phyloP scores from a whole-genome alignment of 2,329 filamentous ascomycete genomes.

The Blastomyces silverae region DNA sequence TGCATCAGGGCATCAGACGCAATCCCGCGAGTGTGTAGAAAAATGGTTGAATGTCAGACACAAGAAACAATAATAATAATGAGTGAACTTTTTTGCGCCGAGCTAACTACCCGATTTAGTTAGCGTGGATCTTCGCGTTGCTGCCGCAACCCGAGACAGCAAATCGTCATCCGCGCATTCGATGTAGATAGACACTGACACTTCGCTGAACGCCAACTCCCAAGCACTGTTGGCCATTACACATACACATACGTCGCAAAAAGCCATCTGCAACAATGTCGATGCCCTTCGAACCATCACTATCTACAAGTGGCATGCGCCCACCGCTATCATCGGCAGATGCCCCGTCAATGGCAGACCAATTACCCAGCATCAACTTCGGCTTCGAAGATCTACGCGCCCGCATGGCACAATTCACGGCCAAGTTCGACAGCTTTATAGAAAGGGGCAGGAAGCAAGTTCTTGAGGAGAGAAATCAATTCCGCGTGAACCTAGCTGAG shows the following conservation, averaged over 20 bases:
- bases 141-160: background rate
- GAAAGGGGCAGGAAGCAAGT: constrained; percentile 84
- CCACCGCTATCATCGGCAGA: constrained; percentile 47
- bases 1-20: background rate
- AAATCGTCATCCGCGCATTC: background rate
- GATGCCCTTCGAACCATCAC: constrained; percentile 49
- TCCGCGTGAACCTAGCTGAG: constrained; percentile 82
- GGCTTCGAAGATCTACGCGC: constrained; percentile 93
- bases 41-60: background rate
- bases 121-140: constrained; percentile 3
- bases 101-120: constrained; percentile 7
- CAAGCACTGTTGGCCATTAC: background rate
- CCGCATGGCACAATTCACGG: constrained; percentile 88
- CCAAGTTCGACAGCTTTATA: constrained; percentile 87
- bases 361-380: constrained; percentile 83
- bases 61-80: background rate
- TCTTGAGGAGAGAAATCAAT: constrained; percentile 87
- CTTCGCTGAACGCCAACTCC: background rate
- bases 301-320: constrained; percentile 49
- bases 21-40: background rate
- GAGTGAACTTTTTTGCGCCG: background rate
- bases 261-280: constrained; percentile 6
- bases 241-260: background rate
- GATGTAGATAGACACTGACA: too few relatives aligned
- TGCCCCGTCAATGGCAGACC: constrained; percentile 56